Conservation (phyloP, 176 grass and related monocot genomes). For the Triticum timopheevii region DNA sequence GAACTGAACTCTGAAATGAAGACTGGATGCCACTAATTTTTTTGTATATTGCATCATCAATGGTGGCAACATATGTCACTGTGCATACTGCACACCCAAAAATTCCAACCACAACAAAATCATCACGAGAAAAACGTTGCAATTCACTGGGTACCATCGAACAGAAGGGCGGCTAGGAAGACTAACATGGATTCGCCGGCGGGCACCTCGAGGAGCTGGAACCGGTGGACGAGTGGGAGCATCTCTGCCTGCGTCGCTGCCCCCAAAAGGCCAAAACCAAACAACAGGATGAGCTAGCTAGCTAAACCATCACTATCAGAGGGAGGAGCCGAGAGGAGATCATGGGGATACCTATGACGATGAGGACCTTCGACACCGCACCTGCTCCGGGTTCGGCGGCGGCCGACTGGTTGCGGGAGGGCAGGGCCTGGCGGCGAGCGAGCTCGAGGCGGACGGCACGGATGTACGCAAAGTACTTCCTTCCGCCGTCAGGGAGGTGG, state of each 20-base stretch:
- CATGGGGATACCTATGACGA: conserved; percentile 62
- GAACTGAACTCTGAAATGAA: no score
- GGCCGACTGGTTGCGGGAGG: conserved; percentile 5
- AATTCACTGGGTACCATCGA: no score
- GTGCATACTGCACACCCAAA: no score
- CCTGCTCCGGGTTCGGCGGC: neutral
- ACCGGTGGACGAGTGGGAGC: conserved; percentile 61
- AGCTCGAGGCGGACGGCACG: conserved; percentile 12
- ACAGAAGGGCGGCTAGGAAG: no score
- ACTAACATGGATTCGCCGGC: conserved; percentile 47
- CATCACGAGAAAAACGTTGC: no score
- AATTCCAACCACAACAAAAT: no score
- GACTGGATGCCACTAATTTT: no score
- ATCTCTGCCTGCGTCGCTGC: conserved; percentile 89
- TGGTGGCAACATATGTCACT: no score
- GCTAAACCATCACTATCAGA: no score
- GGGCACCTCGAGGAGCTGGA: conserved; percentile 51
- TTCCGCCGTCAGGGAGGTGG: conserved; percentile 31
- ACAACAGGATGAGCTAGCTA: no score
- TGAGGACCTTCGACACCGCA: conserved; percentile 57
- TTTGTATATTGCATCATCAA: no score
- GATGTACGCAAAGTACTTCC: neutral
- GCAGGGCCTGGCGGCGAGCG: conserved; percentile 30
- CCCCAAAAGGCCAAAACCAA: neutral
- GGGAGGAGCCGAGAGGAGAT: neutral